A percentile compares a stretch with the other conserved stretches of the same genome.
Evolutionary conservation across 2,329 filamentous ascomycete genomes (phyloP).

Genomic region (Juglanconis sp.): DNA sequence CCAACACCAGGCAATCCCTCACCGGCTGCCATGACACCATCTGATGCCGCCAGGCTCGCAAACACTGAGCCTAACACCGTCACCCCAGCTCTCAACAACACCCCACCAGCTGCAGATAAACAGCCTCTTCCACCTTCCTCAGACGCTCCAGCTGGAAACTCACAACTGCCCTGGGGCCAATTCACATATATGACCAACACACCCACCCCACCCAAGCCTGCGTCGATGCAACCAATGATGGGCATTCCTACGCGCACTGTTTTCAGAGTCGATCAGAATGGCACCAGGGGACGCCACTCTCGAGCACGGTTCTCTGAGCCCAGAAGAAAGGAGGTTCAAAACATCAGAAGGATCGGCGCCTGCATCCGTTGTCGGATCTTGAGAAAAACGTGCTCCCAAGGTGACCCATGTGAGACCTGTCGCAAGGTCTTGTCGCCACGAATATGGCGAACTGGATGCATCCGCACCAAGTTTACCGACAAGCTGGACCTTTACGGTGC

Average conservation of each 20-base stretch:
- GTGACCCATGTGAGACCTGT: slow-evolving; percentile 61
- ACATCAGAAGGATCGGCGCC: slow-evolving; percentile 62
- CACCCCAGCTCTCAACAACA: not conserved
- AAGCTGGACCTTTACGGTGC: slow-evolving; percentile 62
- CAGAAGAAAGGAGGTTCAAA: slow-evolving; percentile 62
- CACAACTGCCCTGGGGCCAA: slow-evolving; percentile 49
- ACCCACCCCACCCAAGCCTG: slow-evolving; percentile 6
- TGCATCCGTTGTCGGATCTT: slow-evolving; percentile 65
- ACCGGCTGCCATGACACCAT: slow-evolving; percentile 8
- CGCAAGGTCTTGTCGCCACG: slow-evolving; percentile 60
- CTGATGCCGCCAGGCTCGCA: slow-evolving; percentile 23
- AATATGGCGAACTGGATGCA: slow-evolving; percentile 63
- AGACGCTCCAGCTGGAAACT: not conserved
- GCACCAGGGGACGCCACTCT: slow-evolving; percentile 46
- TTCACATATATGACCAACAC: slow-evolving; percentile 46
- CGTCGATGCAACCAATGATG: slow-evolving; percentile 5
- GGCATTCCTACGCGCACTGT: slow-evolving; percentile 29
- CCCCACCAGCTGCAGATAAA: not conserved
- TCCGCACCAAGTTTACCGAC: slow-evolving; percentile 59
- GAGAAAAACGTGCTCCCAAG: slow-evolving; percentile 64
- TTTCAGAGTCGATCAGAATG: slow-evolving; percentile 52
- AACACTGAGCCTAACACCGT: not conserved
- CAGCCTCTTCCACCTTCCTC: not conserved
- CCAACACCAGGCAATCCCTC: not conserved
- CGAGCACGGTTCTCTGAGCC: slow-evolving; percentile 55